These are phyloP conservation scores for Aspergillus clavatus DNA, from an alignment of 2,329 filamentous ascomycete species.

Conservation along the genomic window DNA sequence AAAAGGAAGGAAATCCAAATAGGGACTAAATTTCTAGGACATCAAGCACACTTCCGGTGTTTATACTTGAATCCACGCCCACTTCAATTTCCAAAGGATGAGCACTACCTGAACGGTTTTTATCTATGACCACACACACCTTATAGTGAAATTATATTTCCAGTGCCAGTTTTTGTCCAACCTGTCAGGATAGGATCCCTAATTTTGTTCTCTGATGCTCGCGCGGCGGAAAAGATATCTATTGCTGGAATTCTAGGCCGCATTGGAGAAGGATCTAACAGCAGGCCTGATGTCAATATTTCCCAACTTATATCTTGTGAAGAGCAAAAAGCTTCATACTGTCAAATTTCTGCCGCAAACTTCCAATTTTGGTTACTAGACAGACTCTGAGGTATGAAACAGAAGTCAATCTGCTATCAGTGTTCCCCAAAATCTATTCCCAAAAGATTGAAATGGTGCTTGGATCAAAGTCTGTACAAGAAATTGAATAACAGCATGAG, in stretches of 20 bases:
- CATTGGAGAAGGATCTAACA: conserved; percentile 16
- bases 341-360: conserved; percentile 11
- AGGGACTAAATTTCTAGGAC: too few relatives aligned
- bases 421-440: conserved; percentile 18
- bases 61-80: too few relatives aligned
- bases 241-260: conserved; percentile 16
- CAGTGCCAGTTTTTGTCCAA: too few relatives aligned
- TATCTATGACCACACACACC: too few relatives aligned
- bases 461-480: conserved; percentile 8
- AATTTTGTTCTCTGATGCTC: too few relatives aligned
- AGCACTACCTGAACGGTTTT: too few relatives aligned
- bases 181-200: too few relatives aligned
- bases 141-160: too few relatives aligned
- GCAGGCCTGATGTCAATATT: conserved; percentile 22
- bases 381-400: conserved; percentile 12
- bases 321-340: conserved; percentile 13
- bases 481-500: too few relatives aligned
- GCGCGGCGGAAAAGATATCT: conserved; percentile 21
- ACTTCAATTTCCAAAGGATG: too few relatives aligned
- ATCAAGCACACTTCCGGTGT: too few relatives aligned
- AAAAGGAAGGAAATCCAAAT: too few relatives aligned
- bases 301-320: conserved; percentile 12
- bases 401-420: conserved; percentile 18
- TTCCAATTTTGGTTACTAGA: conserved; percentile 16
- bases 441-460: conserved; percentile 18